A percentile compares a stretch with the other conserved stretches of the same genome.
These are phyloP conservation scores for Acanthamoeba polyphaga DNA, from an alignment of 208 protist genomes.

Conservation along the genomic window DNA sequence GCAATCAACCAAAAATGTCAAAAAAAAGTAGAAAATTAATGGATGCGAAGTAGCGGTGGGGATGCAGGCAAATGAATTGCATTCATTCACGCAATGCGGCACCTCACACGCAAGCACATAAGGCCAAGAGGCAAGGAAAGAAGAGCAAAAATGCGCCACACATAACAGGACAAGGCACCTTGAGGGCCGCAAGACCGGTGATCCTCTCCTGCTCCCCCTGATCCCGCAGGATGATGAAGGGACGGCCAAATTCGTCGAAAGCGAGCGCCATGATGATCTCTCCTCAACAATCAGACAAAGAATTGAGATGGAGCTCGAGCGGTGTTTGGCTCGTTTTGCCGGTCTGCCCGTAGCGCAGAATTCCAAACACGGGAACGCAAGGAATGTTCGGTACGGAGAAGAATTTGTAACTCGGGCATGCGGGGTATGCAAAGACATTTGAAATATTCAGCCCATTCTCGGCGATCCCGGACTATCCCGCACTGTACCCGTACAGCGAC, in stretches of 20 bases:
- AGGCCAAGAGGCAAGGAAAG: background rate
- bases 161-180: slow-evolving; percentile 85
- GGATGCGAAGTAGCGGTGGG: background rate
- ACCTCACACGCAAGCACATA: background rate
- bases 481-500: background rate
- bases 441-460: background rate
- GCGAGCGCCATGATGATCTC: slow-evolving; percentile 93
- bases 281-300: background rate
- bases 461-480: background rate
- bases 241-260: slow-evolving; percentile 99
- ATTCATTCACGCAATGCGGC: background rate
- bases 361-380: too few relatives aligned
- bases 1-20: background rate
- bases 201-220: slow-evolving; percentile 96
- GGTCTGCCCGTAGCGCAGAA: too few relatives aligned
- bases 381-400: too few relatives aligned
- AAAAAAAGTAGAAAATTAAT: background rate
- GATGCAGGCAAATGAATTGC: background rate
- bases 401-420: too few relatives aligned
- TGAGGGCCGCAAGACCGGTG: slow-evolving; percentile 98
- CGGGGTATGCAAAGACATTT: background rate
- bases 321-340: background rate
- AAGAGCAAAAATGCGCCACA: too few relatives aligned
- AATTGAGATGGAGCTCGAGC: slow-evolving; percentile 15
- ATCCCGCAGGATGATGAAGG: slow-evolving; percentile 99